Evolutionary conservation across 108 stramenopile genomes (phyloP).

Genomic region (Nannochloropsis salina): DNA sequence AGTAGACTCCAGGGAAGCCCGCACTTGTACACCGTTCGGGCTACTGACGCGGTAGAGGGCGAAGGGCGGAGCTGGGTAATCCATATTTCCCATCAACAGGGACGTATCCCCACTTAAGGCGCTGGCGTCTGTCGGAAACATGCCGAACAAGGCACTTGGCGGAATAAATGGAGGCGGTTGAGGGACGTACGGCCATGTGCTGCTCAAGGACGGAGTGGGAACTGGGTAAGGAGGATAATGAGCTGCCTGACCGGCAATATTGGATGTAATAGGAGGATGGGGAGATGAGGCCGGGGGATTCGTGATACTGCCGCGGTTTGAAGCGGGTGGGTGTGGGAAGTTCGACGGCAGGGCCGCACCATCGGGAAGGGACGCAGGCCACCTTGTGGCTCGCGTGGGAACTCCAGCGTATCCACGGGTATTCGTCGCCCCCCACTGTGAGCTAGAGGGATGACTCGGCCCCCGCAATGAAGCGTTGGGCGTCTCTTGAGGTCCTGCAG

Average conservation of each 20-base stretch:
- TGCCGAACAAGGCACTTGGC: no score
- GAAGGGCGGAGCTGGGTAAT: neutral
- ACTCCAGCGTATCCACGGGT: no score
- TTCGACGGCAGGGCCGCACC: neutral
- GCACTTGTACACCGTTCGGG: neutral
- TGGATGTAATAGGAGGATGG: neutral
- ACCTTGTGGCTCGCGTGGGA: neutral
- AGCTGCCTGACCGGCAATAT: neutral
- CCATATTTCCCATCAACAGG: neutral
- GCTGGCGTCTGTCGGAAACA: no score
- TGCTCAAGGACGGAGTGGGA: no score
- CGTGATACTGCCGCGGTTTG: neutral
- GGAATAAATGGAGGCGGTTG: no score
- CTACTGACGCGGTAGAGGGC: neutral
- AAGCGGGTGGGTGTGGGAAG: neutral
- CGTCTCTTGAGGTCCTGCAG: neutral
- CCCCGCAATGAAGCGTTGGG: neutral
- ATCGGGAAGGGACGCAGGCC: neutral
- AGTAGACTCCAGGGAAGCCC: neutral
- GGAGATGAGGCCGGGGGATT: neutral
- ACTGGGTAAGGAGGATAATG: no score
- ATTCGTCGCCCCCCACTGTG: no score
- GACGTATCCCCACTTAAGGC: no score
- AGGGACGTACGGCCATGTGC: no score
- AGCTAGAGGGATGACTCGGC: neutral